Base-by-base conservation (phyloP, 306 rosid species). In the Potentilla sterilis region DNA sequence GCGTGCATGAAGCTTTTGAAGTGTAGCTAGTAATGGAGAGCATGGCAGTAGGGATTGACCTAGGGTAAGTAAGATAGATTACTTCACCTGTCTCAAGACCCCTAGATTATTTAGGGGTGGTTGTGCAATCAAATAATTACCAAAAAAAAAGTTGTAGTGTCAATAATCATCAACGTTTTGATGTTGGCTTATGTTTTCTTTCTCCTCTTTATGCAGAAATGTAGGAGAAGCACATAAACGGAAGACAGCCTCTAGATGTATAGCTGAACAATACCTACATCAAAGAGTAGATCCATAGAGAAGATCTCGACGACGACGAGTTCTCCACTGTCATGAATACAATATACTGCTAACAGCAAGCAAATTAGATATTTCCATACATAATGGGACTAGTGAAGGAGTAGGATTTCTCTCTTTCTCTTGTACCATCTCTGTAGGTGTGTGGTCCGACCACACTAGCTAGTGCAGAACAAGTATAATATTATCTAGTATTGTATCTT, bases 291-390 rank as follows among this genome's bases (percentile, higher is more conserved):
- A 86, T 85, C 85, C 83, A 76, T 78, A 82, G 88, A 85, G 88
- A 88, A 78, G 92, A 84, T 80, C 82, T 77, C 86, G 80, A 79
- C 44, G 79, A 38, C 86, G 77, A 79, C 77, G 71, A 84, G 81
- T 81, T 86, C 87, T 69, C 65, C 80, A 82, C 51, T 82, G 73
- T 81, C 83, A 74, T 78, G 90, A 85, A 94, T 89, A 94, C 95
- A 90, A 94, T 93, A 90, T 88, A 91, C 96, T 87, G 88, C 96
- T 94, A 90, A 94, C 97, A 87, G 87, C 24, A 38, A 65, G 69
- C 69, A 81, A 86, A 82, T 86, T 87, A 94, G 92, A 86, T 86
- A 85, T 82, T 85, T 83, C 89, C 89, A 88, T 88, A 90, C 90
- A 61, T 80, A 66, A 55, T 55, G 73, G 89, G 88, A 87, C 87